Base-by-base conservation (phyloP, 73 alveolate species). In the Paramecium sonneborni region DNA sequence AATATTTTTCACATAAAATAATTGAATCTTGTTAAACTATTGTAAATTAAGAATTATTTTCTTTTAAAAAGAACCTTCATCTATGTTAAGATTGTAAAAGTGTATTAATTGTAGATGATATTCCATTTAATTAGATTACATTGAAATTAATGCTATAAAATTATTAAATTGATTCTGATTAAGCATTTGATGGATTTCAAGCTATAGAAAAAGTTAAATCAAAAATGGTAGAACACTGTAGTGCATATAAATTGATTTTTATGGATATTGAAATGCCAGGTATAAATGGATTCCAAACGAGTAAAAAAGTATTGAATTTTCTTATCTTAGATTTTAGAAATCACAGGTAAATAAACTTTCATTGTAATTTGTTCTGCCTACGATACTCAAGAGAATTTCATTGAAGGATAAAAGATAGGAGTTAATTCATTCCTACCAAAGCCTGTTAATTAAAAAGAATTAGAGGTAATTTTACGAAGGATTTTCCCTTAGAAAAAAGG, bases 251-350 rank as follows among this genome's bases (percentile, higher is more conserved):
- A 79, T 24, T 44, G 15, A 79, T 79, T 20, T 46, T 79, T 39
- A 39, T 79, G 72, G 74, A 79, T 21, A 39, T 79, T 3, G 72
- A 79, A 10, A 79, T 79, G 90, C 90, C 90, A 12, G 55, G 69
- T 11, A 43, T 41, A 18, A 23, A 79, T 44, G 74, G 74, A 0
- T 44, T 79, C 41, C 41, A 79, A 24, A 34, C 87, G 10, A 37
- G 35, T 74, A 15, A 37, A 10, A 9, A 74, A n/a, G 58, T 74
- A 37, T 4, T 10, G 12, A 12, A 1, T 6, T 1, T 34, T 0
- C 6, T 9, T 18, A 35, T 3, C 12, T 0, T 37, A 74, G 67
- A 74, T 74, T n/a, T 9, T 12, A 12, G 56, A 74, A 74, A 2
- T 37, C 10, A 23, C 37, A n/a, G 12, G 14, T 2, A 74, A 35